A percentile compares a stretch with the other conserved stretches of the same genome.
phyloP scores from a whole-genome alignment of 106 monocot genomes.

The Acorus gramineus region DNA sequence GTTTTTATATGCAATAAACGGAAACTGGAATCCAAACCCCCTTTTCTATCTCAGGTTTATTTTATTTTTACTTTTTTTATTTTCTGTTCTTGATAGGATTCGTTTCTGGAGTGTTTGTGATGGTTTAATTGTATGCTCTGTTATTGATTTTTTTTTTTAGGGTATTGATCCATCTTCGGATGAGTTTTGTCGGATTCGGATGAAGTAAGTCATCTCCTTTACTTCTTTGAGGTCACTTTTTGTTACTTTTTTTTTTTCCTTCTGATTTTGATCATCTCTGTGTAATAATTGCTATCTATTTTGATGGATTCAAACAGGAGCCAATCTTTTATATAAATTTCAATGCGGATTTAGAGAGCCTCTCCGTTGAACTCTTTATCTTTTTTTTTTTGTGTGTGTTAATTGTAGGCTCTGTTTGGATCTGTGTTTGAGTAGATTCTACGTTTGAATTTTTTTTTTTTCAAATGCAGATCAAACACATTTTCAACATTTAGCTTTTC shows the following conservation, averaged over 20 bases:
- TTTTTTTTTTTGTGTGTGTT: too few relatives aligned
- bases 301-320: too few relatives aligned
- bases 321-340: too few relatives aligned
- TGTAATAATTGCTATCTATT: background rate
- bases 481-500: too few relatives aligned
- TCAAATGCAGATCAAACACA: too few relatives aligned
- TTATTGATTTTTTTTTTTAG: slow-evolving; percentile 32
- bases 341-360: too few relatives aligned
- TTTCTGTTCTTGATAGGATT: background rate
- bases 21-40: slow-evolving; percentile 74
- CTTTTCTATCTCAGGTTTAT: slow-evolving; percentile 60
- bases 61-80: background rate
- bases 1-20: slow-evolving; percentile 76
- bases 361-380: too few relatives aligned
- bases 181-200: slow-evolving; percentile 45
- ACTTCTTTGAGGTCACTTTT: background rate
- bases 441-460: too few relatives aligned
- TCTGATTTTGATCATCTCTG: background rate
- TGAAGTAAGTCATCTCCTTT: slow-evolving; percentile 48
- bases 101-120: background rate
- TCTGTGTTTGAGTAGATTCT: too few relatives aligned
- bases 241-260: background rate
- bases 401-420: too few relatives aligned
- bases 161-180: slow-evolving; percentile 48
- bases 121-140: background rate